Conservation (phyloP, 768 basidiomycete species). For the Dioszegia hungarica region DNA sequence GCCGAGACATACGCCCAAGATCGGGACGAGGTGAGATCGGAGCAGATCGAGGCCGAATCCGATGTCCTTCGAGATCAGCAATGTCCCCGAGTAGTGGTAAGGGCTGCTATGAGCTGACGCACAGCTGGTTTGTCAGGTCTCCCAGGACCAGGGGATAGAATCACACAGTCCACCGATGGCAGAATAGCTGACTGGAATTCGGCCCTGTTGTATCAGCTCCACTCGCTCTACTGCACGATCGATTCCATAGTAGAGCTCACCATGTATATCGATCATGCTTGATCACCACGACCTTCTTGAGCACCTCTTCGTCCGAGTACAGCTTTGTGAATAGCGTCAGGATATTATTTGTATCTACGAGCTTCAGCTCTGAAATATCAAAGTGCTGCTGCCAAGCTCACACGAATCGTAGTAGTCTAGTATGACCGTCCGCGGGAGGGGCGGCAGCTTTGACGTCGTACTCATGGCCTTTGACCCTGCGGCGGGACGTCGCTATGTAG, state of each 20-base stretch:
- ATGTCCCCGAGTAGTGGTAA: neutral
- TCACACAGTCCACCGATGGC: constrained; percentile 47
- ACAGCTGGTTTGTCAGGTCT: constrained; percentile 41
- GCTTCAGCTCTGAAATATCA: neutral
- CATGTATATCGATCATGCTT: constrained; percentile 44
- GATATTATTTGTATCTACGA: constrained; percentile 48
- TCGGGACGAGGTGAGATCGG: constrained; percentile 33
- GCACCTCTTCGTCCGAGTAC: constrained; percentile 37
- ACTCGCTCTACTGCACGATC: neutral
- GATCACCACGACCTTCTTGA: constrained; percentile 44
- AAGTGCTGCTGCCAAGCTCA: constrained; percentile 2
- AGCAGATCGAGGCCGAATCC: constrained; percentile 42
- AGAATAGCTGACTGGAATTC: constrained; percentile 32
- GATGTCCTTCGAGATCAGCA: constrained; percentile 31
- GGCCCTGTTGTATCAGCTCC: constrained; percentile 20
- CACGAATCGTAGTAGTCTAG: constrained; percentile 50
- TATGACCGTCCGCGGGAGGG: constrained; percentile 45
- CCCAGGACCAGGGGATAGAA: constrained; percentile 50
- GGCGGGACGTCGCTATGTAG: too few species aligned
- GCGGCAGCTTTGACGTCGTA: neutral
- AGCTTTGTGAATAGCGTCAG: constrained; percentile 46
- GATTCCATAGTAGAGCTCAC: constrained; percentile 8
- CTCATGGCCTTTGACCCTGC: too few species aligned
- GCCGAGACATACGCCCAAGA: constrained; percentile 46
- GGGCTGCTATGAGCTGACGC: neutral